Percentiles rank a stretch among this genome's conserved stretches.
Conservation (phyloP, 768 basidiomycete species). For the Tylopilus sp. region DNA sequence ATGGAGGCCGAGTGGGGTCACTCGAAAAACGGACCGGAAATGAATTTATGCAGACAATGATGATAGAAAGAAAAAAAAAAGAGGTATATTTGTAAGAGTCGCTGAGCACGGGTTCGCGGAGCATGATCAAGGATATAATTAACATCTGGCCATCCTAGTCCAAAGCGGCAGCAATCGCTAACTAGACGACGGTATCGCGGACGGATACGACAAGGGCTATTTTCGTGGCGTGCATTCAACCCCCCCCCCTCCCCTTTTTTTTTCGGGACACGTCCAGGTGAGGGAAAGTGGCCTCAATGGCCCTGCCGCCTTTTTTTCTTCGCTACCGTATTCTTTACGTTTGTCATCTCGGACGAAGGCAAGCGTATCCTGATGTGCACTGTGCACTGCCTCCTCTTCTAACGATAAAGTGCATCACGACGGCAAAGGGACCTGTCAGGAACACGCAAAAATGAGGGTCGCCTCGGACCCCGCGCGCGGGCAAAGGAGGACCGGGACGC, state of each 20-base stretch:
- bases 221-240: background rate
- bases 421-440: constrained; percentile 20
- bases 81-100: background rate
- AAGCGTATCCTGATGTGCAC: constrained; percentile 11
- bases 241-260: background rate
- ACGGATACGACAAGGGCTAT: background rate
- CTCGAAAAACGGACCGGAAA: background rate
- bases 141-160: constrained; percentile 10
- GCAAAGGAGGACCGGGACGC: background rate
- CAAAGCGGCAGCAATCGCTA: constrained; percentile 1
- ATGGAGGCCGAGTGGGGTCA: constrained; percentile 4
- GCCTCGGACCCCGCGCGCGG: constrained; percentile 34
- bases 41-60: too few species aligned
- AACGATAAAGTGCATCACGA: constrained; percentile 25
- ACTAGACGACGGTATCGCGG: background rate
- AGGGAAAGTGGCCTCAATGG: background rate
- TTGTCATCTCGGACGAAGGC: background rate
- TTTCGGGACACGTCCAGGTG: background rate
- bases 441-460: constrained; percentile 19
- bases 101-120: constrained; percentile 2
- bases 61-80: too few species aligned
- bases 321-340: constrained; percentile 12
- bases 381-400: constrained; percentile 19
- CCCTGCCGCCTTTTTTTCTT: background rate
- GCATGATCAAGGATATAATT: constrained; percentile 14